Conservation (phyloP, 352 stramenopile genomes). For the Phytophthora ramorum region DNA sequence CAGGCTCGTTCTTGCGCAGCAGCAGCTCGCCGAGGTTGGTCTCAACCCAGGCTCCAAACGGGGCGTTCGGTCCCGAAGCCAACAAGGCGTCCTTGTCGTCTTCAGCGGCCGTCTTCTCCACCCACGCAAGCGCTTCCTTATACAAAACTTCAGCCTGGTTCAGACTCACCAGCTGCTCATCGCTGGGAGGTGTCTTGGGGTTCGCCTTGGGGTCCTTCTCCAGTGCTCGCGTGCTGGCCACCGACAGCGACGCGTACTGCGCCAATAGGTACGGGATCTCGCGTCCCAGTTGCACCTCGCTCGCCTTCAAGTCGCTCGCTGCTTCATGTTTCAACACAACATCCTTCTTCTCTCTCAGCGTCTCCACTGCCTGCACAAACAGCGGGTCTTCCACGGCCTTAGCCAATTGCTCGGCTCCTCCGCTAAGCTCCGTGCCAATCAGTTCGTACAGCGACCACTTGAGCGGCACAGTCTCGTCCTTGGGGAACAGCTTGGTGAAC, state of each 20-base stretch:
- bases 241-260: conserved; percentile 69
- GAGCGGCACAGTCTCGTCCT: conserved; percentile 66
- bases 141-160: conserved; percentile 75
- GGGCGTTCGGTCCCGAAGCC: conserved; percentile 55
- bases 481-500: conserved; percentile 59
- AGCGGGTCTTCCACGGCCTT: conserved; percentile 58
- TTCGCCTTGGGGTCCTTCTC: conserved; percentile 31
- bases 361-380: conserved; percentile 64
- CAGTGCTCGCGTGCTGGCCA: conserved; percentile 54
- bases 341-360: conserved; percentile 70
- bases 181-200: conserved; percentile 31
- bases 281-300: conserved; percentile 59
- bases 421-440: conserved; percentile 55
- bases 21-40: conserved; percentile 77
- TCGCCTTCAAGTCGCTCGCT: conserved; percentile 40
- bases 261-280: conserved; percentile 79
- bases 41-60: conserved; percentile 73
- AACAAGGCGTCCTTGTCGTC: conserved; percentile 54
- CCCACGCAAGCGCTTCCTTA: conserved; percentile 70
- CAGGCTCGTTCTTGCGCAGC: conserved; percentile 60
- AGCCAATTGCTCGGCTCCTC: conserved; percentile 45
- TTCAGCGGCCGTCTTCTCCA: conserved; percentile 55
- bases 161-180: conserved; percentile 54
- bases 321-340: conserved; percentile 61
- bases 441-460: conserved; percentile 82